Percentiles rank a stretch among this genome's conserved stretches.
phyloP scores from a whole-genome alignment of 148 eudicot species.

The Linanthus parryae region DNA sequence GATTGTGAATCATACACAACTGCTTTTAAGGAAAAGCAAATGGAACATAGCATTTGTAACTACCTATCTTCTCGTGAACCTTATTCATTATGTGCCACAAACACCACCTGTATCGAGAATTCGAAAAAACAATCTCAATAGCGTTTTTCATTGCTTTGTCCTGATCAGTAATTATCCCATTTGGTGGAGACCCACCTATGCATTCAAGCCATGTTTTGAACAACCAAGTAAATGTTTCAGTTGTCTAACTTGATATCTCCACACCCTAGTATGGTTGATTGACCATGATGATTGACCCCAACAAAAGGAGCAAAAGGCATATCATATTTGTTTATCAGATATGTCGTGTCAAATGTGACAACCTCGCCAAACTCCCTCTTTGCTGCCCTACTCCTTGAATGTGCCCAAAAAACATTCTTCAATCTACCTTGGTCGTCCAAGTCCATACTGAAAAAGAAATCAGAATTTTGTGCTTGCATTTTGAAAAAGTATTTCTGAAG shows the following conservation, averaged over 20 bases:
- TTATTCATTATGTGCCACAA: background rate
- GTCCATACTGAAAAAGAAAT: background rate
- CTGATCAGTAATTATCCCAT: background rate
- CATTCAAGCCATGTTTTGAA: background rate
- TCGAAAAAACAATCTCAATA: background rate
- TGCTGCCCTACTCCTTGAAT: background rate
- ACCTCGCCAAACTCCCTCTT: background rate
- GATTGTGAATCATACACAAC: background rate
- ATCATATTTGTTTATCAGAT: background rate
- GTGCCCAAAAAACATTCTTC: background rate
- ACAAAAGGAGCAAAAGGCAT: background rate
- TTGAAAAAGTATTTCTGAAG: background rate
- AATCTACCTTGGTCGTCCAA: background rate
- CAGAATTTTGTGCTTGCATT: conserved; percentile 4
- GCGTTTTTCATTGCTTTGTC: background rate
- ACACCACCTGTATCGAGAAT: background rate
- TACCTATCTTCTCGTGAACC: background rate
- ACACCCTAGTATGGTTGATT: background rate
- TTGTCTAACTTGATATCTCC: background rate
- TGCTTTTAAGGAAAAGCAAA: background rate
- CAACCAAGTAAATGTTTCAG: background rate
- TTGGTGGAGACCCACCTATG: background rate
- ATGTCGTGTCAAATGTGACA: background rate
- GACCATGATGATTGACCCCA: conserved; percentile 5
- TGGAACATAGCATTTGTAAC: background rate